phyloP scores from a whole-genome alignment of 345 rosid species.

The Corymbia maculata region DNA sequence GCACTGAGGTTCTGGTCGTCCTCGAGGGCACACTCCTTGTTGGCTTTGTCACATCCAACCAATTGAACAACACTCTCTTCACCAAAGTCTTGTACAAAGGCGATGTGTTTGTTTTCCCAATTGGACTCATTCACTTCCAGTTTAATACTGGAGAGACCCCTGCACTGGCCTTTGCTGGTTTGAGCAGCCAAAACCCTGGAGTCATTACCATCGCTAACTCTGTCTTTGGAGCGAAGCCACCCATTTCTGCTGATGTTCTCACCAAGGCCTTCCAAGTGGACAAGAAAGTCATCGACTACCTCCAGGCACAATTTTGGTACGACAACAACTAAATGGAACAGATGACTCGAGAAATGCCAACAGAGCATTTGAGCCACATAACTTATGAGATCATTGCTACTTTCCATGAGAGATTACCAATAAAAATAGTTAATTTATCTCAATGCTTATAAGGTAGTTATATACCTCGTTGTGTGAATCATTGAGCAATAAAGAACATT shows the following conservation, averaged over 20 bases:
- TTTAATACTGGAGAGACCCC: constrained; percentile 20
- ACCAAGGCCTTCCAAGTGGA: constrained; percentile 33
- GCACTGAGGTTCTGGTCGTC: constrained; percentile 22
- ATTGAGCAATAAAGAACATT: neutral
- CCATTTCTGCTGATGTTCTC: constrained; percentile 9
- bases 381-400: neutral
- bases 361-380: neutral
- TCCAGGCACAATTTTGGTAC: constrained; percentile 16
- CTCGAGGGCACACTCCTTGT: constrained; percentile 15
- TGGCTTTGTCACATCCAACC: constrained; percentile 27
- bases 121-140: constrained; percentile 24
- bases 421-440: neutral
- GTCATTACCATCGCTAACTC: constrained; percentile 15
- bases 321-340: neutral
- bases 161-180: constrained; percentile 14
- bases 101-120: constrained; percentile 26
- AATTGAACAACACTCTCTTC: constrained; percentile 7
- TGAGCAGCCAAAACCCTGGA: constrained; percentile 18
- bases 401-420: neutral
- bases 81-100: constrained; percentile 6
- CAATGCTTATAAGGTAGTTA: neutral
- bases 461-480: neutral
- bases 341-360: neutral
- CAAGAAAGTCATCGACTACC: constrained; percentile 2
- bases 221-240: constrained; percentile 5